Base-by-base conservation (phyloP, 768 basidiomycete species). In the Rhodocollybia butyracea region DNA sequence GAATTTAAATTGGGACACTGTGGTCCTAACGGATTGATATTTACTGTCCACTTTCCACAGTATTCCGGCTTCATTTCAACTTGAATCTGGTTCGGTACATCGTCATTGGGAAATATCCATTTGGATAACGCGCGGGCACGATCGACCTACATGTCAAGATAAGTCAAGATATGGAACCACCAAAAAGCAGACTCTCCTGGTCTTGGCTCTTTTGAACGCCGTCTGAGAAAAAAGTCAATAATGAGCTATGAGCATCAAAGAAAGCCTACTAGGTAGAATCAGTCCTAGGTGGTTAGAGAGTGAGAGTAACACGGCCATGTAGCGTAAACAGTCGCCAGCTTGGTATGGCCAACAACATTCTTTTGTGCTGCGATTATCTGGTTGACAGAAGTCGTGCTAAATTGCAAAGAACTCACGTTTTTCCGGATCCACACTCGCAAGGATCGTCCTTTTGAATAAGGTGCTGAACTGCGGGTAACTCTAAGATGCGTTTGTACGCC, bases 251-350 rank as follows among this genome's bases (percentile, higher is more conserved):
- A 24, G 40, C 26, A 41, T 26, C 2, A n/a, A 7, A 19, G 24
- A 21, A 45, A 17, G 43, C 68, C 22, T 59, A 91, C 94, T 79
- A 50, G 92, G 94, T 39, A 96, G 78, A 38, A 98, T 88, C 21
- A 98, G 70, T 0, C 81, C 89, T 43, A 96, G 78, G 66, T 97
- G 94, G 66, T 98, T 94, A 8, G 91, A 89, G 5, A 94, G 73
- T 68, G 92, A 91, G 69, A 92, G 88, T 48, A 94, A 72, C n/a
- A 91, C 78, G 1, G 84, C 83, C 74, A 90, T 89, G 62, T 51
- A 57, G 13, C 50, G 36, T 6, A 57, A 34, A 5, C 94, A 75
- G 34, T 85, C 78, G 32, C 83, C 83, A 2, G 85, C 74, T 46
- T 83, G 82, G 62, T 71, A 74, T 0, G 68, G 66, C 51, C 72